Evolutionary conservation across 2,329 filamentous ascomycete genomes (phyloP), one percentile per base, ranked within the genome.

Genomic region (Fusarium circinatum): DNA sequence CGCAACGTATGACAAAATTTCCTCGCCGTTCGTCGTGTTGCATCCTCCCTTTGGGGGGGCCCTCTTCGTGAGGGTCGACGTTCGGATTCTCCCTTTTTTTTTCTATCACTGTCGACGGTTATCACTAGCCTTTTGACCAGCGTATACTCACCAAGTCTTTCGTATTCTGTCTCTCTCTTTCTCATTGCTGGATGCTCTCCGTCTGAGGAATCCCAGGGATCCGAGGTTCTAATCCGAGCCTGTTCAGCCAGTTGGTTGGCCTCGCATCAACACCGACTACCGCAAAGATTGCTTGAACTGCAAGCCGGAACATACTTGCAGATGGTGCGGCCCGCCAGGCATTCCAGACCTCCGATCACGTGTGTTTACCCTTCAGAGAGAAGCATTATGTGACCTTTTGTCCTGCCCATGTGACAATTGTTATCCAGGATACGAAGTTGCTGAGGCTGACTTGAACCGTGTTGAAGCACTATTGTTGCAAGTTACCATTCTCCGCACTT

Each of bases 401-500:
- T 13, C 70, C 48, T 20, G 51, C 45, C 24, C 57, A 74, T 34
- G 45, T 74, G 48, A 39, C n/a, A 55, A 66, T 55, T 41, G 24
- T n/a, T n/a, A 28, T 22, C 9, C 42, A 36, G n/a, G 34, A 42
- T 34, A 60, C 22, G 30, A 22, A 20, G 24, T 32, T 45, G 17
- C 45, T 13, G 17, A 61, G 14, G 55, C 47, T 22, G 41, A 49
- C 18, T 28, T 71, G 28, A 51, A 65, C n/a, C 52, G 56, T 24
- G 32, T 75, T 34, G 62, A 69, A 52, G 72, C 59, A 39, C 41
- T 71, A 17, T 60, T 75, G 28, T 59, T 77, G 4, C 65, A 75
- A 34, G 24, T 60, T 42, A 57, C 52, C 18, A 56, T 44, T 20
- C 65, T 73, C 18, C 57, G 62, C 32, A 22, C 44, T 22, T 74